Evolutionary conservation across 441 rosid species (phyloP), one percentile per base, ranked within the genome.

Genomic region (Melianthus villosus): DNA sequence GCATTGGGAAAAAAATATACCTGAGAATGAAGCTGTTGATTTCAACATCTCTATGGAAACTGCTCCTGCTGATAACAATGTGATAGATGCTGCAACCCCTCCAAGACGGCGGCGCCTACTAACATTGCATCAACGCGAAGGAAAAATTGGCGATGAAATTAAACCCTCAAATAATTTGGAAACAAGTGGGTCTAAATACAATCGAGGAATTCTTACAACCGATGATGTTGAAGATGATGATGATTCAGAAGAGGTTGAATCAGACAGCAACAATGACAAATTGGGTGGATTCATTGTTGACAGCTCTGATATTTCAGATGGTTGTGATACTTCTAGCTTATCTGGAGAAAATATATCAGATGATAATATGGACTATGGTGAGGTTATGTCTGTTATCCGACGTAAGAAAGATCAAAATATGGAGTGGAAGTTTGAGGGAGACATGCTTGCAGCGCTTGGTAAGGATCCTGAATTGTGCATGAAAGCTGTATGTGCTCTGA

Each of bases 401-500:
- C 73, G 87, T 53, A 73, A 52, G 40, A 77, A 75, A 61, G 65
- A 53, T 39, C 36, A 9, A 1, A 63, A 52, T 15, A 38, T n/a
- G 7, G 63, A 54, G 49, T 77, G 87, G 92, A 59, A 65, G 31
- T 65, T 51, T 19, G 70, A 75, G 53, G 79, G 63, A 22, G 81
- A 79, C 22, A 69, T 83, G 85, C 79, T 73, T 8, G 64, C 92
- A 9, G 81, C 56, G 44, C 73, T 84, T 16, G 82, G 69, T 20
- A 77, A 80, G 64, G 77, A 72, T 41, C 60, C 48, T 0, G 70
- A 69, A 52, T 65, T 77, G n/a, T 84, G 95, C 62, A 75, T 80
- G 86, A 78, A 55, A 51, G 93, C 89, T 31, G 93, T 77, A 12
- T 78, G 89, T 36, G 83, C 77, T 35, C 60, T 80, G n/a, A 75